Evolutionary conservation across 495 filamentous ascomycete genomes (phyloP), one percentile per base, ranked within the genome.

Genomic region (Penicillium roqueforti): DNA sequence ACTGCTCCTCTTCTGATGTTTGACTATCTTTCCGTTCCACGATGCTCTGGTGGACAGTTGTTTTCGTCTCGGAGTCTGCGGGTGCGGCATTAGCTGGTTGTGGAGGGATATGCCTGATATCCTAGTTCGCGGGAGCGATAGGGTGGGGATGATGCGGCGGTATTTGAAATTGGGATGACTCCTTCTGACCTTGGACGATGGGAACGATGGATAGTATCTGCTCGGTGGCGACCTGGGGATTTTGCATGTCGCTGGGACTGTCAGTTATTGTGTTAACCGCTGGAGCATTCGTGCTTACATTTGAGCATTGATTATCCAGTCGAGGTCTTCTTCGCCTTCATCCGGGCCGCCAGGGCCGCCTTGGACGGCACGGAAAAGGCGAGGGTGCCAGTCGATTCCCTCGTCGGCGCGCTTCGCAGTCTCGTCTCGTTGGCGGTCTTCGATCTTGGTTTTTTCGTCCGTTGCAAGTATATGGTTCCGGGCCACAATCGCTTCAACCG

Each of bases 391-490:
- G 54, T 95, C 91, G 13, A 92, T 76, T 43, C 87, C 90, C 9
- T 93, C 85, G 26, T 91, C 84, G 29, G 78, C 80, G 57, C 93
- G 83, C 65, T 83, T 83, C 36, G 91, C 88, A 2, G 95, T 89
- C 64, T 97, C 92, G 36, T 89, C 85, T 65, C 93, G 80, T 71
- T 99, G 93, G 60, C 76, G 82, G 54, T 97, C 91, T 66, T 99
- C 93, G 59, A 97, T 89, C 69, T 87, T 88, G 16, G 85, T 91
- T 75, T 99, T 99, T 66, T 96, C 93, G 37, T 92, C 90, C 7
- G 93, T 99, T 4, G 93, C 93, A 10, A 82, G 76, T 59, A 90
- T 87, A 63, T 99, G 95, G 61, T 99, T 89, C 47, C 84, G 80
- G 26, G 86, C 81, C 60, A 84, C 87, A 57, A 99, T 80, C 0